Conservation (phyloP, 306 rosid species). For the Vicia sativa region DNA sequence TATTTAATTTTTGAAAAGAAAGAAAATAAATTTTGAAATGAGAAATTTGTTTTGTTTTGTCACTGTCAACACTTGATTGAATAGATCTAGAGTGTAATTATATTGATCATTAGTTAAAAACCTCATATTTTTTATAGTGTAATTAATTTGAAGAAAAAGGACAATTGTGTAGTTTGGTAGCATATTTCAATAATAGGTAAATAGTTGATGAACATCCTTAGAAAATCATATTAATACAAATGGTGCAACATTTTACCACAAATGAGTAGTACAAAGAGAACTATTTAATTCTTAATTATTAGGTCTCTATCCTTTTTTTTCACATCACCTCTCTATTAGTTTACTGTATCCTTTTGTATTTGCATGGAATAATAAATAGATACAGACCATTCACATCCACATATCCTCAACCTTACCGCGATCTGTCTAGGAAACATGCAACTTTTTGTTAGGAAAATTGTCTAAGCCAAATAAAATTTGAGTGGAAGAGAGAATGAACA, state of each 20-base stretch:
- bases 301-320: background rate
- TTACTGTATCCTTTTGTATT: background rate
- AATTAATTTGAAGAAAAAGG: no score
- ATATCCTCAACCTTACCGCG: conserved; percentile 5
- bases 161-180: no score
- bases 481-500: conserved; percentile 43
- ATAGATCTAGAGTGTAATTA: no score
- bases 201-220: no score
- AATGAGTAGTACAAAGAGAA: background rate
- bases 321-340: conserved; percentile 1
- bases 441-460: conserved; percentile 31
- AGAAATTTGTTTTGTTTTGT: no score
- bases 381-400: conserved; percentile 31
- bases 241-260: background rate
- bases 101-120: no score
- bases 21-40: no score
- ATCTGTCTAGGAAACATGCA: conserved; percentile 25
- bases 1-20: no score
- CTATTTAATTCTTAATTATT: conserved; percentile 2
- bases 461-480: conserved; percentile 28
- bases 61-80: no score
- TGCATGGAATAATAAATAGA: conserved; percentile 26
- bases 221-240: background rate
- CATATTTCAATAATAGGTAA: no score
- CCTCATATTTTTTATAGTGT: no score